Conservation (phyloP, 1,284 basidiomycete species). For the Cutaneotrichosporon daszewskae region DNA sequence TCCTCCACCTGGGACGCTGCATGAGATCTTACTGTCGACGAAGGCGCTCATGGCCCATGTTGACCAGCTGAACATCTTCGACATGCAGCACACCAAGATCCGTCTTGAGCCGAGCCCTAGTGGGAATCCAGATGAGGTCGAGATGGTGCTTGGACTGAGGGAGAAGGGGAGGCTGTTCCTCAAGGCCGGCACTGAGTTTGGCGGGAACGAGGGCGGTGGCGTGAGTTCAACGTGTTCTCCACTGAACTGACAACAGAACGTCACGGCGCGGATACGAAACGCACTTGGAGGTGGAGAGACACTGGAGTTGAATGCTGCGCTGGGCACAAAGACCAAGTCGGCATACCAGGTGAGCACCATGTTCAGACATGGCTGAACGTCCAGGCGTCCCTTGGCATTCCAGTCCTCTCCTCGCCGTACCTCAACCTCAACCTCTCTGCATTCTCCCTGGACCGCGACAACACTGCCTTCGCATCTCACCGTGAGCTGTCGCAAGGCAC, state of each 20-base stretch:
- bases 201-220: constrained; percentile 86
- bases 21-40: constrained; percentile 63
- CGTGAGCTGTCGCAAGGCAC: constrained; percentile 49
- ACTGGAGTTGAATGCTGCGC: constrained; percentile 73
- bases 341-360: constrained; percentile 58
- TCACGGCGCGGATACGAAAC: constrained; percentile 75
- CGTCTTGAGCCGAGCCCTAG: constrained; percentile 62
- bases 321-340: constrained; percentile 81
- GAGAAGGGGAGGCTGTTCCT: constrained; percentile 75
- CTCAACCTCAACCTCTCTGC: constrained; percentile 38
- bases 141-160: constrained; percentile 70
- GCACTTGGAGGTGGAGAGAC: constrained; percentile 87
- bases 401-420: constrained; percentile 43
- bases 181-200: constrained; percentile 85
- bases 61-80: constrained; percentile 67
- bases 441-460: constrained; percentile 50
- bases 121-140: constrained; percentile 67
- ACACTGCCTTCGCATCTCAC: constrained; percentile 49
- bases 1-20: constrained; percentile 51
- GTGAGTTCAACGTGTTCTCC: constrained; percentile 53
- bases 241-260: constrained; percentile 52
- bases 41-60: constrained; percentile 62
- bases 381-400: constrained; percentile 40
- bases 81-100: constrained; percentile 55
- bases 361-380: constrained; percentile 8